Conservation (phyloP, 768 basidiomycete genomes). For the Boletus patriciae region DNA sequence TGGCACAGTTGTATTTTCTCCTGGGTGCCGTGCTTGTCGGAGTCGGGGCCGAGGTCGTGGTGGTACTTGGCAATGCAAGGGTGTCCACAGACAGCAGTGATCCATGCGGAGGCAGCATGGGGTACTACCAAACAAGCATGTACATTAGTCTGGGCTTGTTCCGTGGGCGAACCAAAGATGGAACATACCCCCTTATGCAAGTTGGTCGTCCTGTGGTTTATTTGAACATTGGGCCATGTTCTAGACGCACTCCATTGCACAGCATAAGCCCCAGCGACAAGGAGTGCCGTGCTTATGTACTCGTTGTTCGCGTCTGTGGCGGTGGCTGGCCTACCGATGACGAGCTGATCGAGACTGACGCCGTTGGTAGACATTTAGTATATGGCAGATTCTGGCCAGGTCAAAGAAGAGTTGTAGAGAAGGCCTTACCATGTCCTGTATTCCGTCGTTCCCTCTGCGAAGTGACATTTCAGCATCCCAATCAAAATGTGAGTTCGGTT, state of each 20-base stretch:
- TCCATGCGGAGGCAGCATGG: constrained; percentile 39
- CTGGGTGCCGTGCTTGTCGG: not conserved
- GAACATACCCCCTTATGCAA: constrained; percentile 33
- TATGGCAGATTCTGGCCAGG: no score
- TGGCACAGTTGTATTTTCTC: not conserved
- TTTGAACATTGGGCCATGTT: no score
- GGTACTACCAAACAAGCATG: constrained; percentile 25
- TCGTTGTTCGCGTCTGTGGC: constrained; percentile 51
- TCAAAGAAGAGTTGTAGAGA: no score
- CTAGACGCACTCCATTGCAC: not conserved
- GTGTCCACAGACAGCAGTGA: constrained; percentile 8
- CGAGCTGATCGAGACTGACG: constrained; percentile 62
- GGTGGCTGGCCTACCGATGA: constrained; percentile 70
- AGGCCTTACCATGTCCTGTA: no score
- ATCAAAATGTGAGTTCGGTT: no score
- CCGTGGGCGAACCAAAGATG: no score
- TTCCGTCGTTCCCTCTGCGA: no score
- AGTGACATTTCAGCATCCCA: no score
- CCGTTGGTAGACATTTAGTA: constrained; percentile 52
- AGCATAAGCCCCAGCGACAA: constrained; percentile 50
- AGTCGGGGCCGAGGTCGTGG: not conserved
- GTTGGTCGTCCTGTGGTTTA: not conserved
- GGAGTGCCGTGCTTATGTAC: constrained; percentile 51
- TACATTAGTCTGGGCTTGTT: no score
- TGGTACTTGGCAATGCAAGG: not conserved